Evolutionary conservation across 441 rosid species (phyloP).

Genomic region (Gossypium schwendimanii): DNA sequence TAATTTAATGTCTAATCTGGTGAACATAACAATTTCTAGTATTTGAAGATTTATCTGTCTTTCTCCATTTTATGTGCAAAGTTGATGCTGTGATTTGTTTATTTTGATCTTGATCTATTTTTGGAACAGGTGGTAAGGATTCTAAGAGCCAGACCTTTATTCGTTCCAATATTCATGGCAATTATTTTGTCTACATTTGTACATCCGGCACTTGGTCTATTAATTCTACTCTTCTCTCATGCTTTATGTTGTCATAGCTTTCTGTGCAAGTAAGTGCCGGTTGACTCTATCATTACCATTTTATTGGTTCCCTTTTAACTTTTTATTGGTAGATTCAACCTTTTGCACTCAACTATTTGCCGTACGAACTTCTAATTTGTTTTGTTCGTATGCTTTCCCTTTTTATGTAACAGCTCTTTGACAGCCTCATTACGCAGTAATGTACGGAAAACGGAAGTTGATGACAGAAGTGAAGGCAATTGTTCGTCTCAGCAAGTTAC

Average conservation of each 20-base stretch:
- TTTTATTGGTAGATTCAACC: neutral
- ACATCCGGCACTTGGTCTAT: constrained; percentile 86
- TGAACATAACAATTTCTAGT: neutral
- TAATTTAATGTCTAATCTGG: neutral
- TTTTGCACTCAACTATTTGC: neutral
- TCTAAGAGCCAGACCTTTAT: constrained; percentile 48
- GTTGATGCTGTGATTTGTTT: constrained; percentile 17
- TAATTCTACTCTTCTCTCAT: constrained; percentile 53
- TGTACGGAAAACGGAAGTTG: constrained; percentile 42
- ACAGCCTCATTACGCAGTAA: constrained; percentile 58
- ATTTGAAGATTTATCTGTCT: constrained; percentile 2
- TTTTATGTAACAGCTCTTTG: constrained; percentile 51
- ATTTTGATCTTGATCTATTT: constrained; percentile 11
- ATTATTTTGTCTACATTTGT: constrained; percentile 60
- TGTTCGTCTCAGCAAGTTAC: constrained; percentile 30
- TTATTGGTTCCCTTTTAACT: neutral
- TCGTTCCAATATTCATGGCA: constrained; percentile 47
- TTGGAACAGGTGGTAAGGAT: constrained; percentile 60
- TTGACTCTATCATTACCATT: neutral
- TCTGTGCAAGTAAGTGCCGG: constrained; percentile 56
- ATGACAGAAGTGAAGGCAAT: constrained; percentile 27
- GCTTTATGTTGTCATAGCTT: constrained; percentile 67
- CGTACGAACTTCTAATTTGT: neutral
- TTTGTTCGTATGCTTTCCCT: neutral
- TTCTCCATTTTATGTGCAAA: neutral